Base-by-base conservation (phyloP, 1,139 yeast genomes). In the Suhomyces terraborum region DNA sequence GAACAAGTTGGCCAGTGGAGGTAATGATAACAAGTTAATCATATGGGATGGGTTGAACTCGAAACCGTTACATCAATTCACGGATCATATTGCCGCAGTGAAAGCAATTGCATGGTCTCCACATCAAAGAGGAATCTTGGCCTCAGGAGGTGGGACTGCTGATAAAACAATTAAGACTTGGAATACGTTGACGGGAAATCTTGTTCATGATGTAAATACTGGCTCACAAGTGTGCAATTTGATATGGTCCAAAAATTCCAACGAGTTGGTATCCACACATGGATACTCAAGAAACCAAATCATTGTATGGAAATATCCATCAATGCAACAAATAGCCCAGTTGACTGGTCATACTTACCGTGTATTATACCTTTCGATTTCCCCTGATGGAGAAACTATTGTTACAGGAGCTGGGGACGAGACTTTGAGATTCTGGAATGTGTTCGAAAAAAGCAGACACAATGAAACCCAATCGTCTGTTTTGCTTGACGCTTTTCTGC, bases 321-420 rank as follows among this genome's bases (percentile, higher is more conserved):
- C 86, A 14, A 82, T 94, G 91, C 88, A 88, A 51, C 98, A 93
- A 53, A 80, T 93, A 27, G 96, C 97, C 1, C 88, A 91, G 33
- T 75, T 93, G 41, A 88, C 95, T 7, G 98, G 98, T 0, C 99
- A 93, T 58, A 88, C 96, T 1, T 88, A 86, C 59, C 75, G 99
- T 47, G 98, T 93, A 7, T 68, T 94, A 37, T 94, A 93, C 59
- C 72, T 93, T 50, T 81, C 96, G 3, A 74, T 93, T 67, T 85
- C 95, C n/a, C 96, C 98, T 0, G 98, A 93, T 64, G 98, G 98
- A 1, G 91, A 88, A 49, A 88, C 98, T 0, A 85, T 93, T n/a
- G 98, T 93, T 3, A 91, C 98, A 0, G 99, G 98, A 1, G 98
- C 98, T 1, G 98, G 98, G 2, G 99, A 93, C 64, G 98, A 94